Evolutionary conservation across 2,329 filamentous ascomycete species (phyloP).

Genomic region (Allantophomopsis cytisporea): DNA sequence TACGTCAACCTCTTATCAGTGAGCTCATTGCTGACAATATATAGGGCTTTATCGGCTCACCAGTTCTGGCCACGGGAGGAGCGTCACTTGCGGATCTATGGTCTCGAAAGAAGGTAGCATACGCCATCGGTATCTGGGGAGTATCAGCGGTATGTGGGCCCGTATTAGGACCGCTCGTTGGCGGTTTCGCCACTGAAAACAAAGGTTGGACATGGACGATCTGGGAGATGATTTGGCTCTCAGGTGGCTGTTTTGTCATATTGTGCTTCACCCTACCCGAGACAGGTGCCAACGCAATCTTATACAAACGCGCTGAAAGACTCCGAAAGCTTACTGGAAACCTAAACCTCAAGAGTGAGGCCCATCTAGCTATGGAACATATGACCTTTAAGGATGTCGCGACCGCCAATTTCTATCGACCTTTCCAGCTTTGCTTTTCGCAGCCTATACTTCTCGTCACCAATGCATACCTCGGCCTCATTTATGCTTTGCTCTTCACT

Average conservation of each 20-base stretch:
- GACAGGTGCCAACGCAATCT: constrained; percentile 43
- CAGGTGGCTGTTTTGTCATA: constrained; percentile 41
- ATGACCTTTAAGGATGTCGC: too few species aligned
- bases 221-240: constrained; percentile 48
- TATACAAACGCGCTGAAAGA: constrained; percentile 33
- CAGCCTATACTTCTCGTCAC: constrained; percentile 57
- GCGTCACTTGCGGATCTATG: constrained; percentile 49
- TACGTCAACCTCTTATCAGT: too few species aligned
- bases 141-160: constrained; percentile 53
- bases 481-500: constrained; percentile 40
- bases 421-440: constrained; percentile 55
- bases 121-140: constrained; percentile 47
- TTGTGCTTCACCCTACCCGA: constrained; percentile 38
- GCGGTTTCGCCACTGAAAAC: constrained; percentile 43
- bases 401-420: constrained; percentile 22
- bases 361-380: constrained; percentile 37
- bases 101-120: constrained; percentile 31
- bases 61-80: constrained; percentile 44
- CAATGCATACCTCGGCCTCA: constrained; percentile 51
- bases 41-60: constrained; percentile 40
- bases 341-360: constrained; percentile 30
- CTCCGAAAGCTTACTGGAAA: constrained; percentile 37
- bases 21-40: too few species aligned
- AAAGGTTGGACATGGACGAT: constrained; percentile 50
- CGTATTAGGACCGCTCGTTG: constrained; percentile 48